Evolutionary conservation across 2,329 filamentous ascomycete species (phyloP), one percentile per base, ranked within the genome.

Genomic region (Westerdykella ornata): DNA sequence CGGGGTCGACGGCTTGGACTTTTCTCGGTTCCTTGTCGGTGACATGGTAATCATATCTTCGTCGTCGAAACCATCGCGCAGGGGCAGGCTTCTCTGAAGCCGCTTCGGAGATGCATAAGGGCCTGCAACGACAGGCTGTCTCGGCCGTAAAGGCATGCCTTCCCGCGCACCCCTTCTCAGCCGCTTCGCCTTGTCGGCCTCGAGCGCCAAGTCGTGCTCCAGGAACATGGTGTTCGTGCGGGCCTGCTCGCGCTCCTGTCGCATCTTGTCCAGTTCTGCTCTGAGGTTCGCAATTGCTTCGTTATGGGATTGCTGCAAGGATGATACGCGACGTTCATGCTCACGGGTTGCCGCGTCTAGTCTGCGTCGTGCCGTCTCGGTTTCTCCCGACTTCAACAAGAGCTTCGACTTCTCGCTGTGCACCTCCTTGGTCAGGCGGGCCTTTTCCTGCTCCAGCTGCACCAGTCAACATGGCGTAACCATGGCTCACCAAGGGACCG

Each of bases 41-140:
- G 77, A 80, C 1, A 71, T 59, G 46, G 74, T 67, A 42, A 73
- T 61, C 7, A 82, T 71, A 53, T 82, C 77, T 41, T 75, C 72
- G 45, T 86, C 80, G 45, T 89, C 84, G 53, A 92, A 92, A 0
- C 86, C 86, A 63, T 92, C 86, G 1, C 83, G 76, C 37, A 84
- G 69, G 1, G 75, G 72, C 65, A 77, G 77, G 1, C 69, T 65
- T 59, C 75, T 80, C 19, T 72, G 73, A 59, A 78, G 44, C 19
- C 49, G 82, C 55, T 74, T 85, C 2, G 82, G 81, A 0, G 84
- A 86, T 1, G 70, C 73, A 0, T 67, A 58, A 0, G 68, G 66
- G 30, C 63, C 67, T 13, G 37, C 30, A n/a, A 32, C 35, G 2
- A 40, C 37, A 7, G 38, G 35, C 14, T 54, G 37, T 46, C 60